These are phyloP conservation scores for Trametes gibbosa DNA, from an alignment of 768 basidiomycete genomes.

Conservation along the genomic window DNA sequence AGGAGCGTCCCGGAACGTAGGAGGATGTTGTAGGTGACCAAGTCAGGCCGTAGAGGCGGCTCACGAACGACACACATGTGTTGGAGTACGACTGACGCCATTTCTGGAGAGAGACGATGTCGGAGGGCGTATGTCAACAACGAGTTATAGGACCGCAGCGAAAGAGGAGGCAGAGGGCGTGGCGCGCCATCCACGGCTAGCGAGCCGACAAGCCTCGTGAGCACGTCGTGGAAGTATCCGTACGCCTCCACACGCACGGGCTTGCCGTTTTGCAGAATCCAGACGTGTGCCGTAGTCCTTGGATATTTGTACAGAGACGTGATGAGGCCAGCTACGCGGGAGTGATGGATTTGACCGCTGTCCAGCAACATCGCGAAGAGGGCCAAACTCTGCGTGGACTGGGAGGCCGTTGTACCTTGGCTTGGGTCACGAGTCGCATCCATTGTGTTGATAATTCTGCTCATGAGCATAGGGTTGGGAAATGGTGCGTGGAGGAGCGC, in stretches of 20 bases:
- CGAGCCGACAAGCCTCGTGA: constrained; percentile 25
- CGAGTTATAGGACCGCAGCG: constrained; percentile 50
- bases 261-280: constrained; percentile 21
- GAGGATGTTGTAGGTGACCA: constrained; percentile 56
- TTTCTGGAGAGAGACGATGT: constrained; percentile 48
- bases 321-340: constrained; percentile 44
- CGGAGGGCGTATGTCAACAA: constrained; percentile 67
- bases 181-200: neutral
- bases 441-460: constrained; percentile 33
- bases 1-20: constrained; percentile 54
- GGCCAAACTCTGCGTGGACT: constrained; percentile 58
- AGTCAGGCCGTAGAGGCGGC: constrained; percentile 43
- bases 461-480: constrained; percentile 12
- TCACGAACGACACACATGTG: constrained; percentile 51
- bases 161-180: constrained; percentile 32
- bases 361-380: constrained; percentile 55
- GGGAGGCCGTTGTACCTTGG: constrained; percentile 18
- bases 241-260: constrained; percentile 25
- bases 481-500: neutral
- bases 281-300: constrained; percentile 23
- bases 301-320: constrained; percentile 44
- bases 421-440: constrained; percentile 26
- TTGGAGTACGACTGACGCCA: constrained; percentile 48
- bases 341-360: constrained; percentile 44
- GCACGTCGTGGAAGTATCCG: constrained; percentile 31